Percentiles rank a stretch among this genome's conserved stretches.
Evolutionary conservation across 805 yeast species (phyloP).

Genomic region (Maudiozyma barnettii): DNA sequence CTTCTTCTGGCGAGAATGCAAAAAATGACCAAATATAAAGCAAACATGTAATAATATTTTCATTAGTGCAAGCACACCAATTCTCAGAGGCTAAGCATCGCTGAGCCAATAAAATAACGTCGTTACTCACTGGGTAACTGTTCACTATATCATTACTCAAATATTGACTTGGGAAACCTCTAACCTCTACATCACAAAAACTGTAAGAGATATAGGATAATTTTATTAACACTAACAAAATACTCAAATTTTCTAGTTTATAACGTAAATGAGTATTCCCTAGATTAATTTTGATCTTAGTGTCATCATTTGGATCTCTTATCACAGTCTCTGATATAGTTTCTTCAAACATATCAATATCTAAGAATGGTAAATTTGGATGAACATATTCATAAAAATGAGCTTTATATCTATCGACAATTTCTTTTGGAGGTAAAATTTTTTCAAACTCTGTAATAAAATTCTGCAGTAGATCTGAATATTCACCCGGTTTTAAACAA

Average conservation of each 20-base stretch:
- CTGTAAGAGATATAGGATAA: constrained; percentile 22
- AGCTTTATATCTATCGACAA: constrained; percentile 18
- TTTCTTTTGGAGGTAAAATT: constrained; percentile 20
- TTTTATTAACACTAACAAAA: constrained; percentile 21
- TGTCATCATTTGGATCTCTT: constrained; percentile 12
- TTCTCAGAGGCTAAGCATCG: constrained; percentile 23
- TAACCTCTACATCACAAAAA: constrained; percentile 5
- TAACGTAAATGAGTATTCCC: constrained; percentile 22
- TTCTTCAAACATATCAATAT: constrained; percentile 23
- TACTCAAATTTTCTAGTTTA: constrained; percentile 22
- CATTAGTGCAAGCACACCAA: constrained; percentile 26
- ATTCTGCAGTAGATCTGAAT: constrained; percentile 18
- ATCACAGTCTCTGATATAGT: constrained; percentile 16
- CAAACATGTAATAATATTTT: constrained; percentile 23
- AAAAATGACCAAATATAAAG: constrained; percentile 28
- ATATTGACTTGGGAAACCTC: neutral
- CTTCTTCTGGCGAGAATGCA: constrained; percentile 29
- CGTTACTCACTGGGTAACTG: constrained; percentile 21
- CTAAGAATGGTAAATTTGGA: constrained; percentile 23
- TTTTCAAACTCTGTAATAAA: constrained; percentile 18
- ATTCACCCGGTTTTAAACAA: constrained; percentile 17
- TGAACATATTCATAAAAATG: constrained; percentile 23
- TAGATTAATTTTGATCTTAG: constrained; percentile 16
- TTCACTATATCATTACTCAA: constrained; percentile 14
- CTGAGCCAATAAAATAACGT: constrained; percentile 21